phyloP scores from a whole-genome alignment of 768 basidiomycete species.

The Botryobasidium botryosum region DNA sequence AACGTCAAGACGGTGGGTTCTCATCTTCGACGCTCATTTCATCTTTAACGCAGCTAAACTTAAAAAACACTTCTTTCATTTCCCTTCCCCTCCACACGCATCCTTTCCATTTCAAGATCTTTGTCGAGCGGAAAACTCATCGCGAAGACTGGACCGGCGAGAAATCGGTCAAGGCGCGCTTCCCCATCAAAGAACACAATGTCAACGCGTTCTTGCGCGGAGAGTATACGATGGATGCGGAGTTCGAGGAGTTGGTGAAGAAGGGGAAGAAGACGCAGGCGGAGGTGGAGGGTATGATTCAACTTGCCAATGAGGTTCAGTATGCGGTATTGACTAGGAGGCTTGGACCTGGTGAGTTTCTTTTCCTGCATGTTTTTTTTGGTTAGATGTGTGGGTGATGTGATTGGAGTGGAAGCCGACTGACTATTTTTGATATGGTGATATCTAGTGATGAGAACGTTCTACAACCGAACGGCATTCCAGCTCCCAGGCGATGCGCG shows the following conservation, averaged over 20 bases:
- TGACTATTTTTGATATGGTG: conserved; percentile 2
- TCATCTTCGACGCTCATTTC: neutral
- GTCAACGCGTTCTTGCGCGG: conserved; percentile 84
- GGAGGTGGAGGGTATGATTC: conserved; percentile 88
- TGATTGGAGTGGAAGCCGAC: too few species aligned
- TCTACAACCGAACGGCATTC: conserved; percentile 98
- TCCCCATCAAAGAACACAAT: conserved; percentile 84
- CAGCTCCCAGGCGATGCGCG: conserved; percentile 97
- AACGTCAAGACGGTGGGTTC: conserved; percentile 53
- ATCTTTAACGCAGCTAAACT: neutral
- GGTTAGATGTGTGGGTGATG: too few species aligned
- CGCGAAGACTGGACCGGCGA: conserved; percentile 99
- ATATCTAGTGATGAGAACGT: conserved; percentile 84
- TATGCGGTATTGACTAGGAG: conserved; percentile 72
- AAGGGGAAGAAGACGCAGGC: conserved; percentile 86
- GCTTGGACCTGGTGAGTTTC: conserved; percentile 58
- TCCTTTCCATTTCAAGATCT: conserved; percentile 16
- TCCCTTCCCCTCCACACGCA: neutral
- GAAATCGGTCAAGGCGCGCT: conserved; percentile 91
- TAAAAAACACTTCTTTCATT: neutral
- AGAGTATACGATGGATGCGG: conserved; percentile 82
- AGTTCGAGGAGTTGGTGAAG: conserved; percentile 70
- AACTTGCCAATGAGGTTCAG: conserved; percentile 93
- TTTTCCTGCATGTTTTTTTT: too few species aligned
- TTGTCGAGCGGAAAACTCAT: conserved; percentile 37